Conservation (phyloP, 2,329 filamentous ascomycete genomes). For the Ophiostoma pallidulum region DNA sequence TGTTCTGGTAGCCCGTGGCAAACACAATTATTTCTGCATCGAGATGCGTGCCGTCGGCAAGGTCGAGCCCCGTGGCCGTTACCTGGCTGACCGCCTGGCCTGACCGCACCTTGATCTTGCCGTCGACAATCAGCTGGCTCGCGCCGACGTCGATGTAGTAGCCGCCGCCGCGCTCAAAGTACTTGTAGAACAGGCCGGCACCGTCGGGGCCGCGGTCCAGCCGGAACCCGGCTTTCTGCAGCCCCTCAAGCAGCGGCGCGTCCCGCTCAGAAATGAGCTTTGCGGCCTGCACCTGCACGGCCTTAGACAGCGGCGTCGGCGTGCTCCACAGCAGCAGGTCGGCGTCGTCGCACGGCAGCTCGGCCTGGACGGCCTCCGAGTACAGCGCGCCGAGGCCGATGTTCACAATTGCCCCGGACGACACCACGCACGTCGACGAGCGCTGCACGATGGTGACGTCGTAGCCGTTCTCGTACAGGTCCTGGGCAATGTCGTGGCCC, state of each 20-base stretch:
- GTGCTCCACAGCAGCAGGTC: constrained; percentile 43
- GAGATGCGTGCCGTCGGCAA: constrained; percentile 40
- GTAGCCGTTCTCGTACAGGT: constrained; percentile 48
- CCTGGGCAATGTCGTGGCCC: constrained; percentile 49
- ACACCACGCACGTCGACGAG: constrained; percentile 46
- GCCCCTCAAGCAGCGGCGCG: constrained; percentile 33
- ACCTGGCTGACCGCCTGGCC: constrained; percentile 41
- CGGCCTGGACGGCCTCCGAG: constrained; percentile 28
- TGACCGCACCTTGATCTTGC: constrained; percentile 45
- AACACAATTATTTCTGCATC: constrained; percentile 48
- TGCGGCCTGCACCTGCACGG: constrained; percentile 36
- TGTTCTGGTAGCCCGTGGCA: constrained; percentile 53
- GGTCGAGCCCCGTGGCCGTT: constrained; percentile 28
- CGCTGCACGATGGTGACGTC: constrained; percentile 53
- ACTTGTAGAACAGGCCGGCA: constrained; percentile 47
- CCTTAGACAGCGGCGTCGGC: constrained; percentile 43
- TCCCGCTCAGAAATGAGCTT: constrained; percentile 28
- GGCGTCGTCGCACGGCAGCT: constrained; percentile 41
- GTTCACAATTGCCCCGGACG: constrained; percentile 33
- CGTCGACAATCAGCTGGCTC: constrained; percentile 43
- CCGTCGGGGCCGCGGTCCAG: constrained; percentile 47
- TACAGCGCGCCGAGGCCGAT: constrained; percentile 36
- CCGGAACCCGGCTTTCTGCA: constrained; percentile 47
- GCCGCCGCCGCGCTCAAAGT: constrained; percentile 50
- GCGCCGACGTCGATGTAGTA: constrained; percentile 52